Evolutionary conservation across 2,329 filamentous ascomycete genomes (phyloP).

Genomic region (Colletotrichum euphorbiae): DNA sequence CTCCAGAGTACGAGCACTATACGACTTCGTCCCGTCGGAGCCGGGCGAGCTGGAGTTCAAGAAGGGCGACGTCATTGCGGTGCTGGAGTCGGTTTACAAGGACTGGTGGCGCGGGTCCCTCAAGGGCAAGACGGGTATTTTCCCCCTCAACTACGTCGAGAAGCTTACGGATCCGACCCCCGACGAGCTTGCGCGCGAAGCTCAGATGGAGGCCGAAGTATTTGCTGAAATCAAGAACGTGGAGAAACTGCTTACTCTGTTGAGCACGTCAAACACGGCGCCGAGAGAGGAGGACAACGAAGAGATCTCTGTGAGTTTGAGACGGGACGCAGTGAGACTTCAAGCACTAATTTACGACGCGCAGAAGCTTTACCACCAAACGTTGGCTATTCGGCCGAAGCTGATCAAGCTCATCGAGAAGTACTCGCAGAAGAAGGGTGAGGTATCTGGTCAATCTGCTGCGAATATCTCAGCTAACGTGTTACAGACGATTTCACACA

Average conservation of each 20-base stretch:
- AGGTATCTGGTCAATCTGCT: slow-evolving; percentile 6
- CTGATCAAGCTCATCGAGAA: slow-evolving; percentile 98
- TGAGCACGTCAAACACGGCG: slow-evolving; percentile 87
- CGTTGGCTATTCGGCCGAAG: slow-evolving; percentile 93
- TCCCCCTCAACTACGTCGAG: slow-evolving; percentile 98
- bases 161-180: slow-evolving; percentile 94
- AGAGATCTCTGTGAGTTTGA: slow-evolving; percentile 82
- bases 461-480: not conserved
- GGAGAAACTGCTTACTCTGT: slow-evolving; percentile 81
- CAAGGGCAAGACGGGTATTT: slow-evolving; percentile 95
- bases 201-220: slow-evolving; percentile 87
- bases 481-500: slow-evolving; percentile 93
- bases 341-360: not conserved
- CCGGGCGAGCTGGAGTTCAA: slow-evolving; percentile 95
- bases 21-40: slow-evolving; percentile 94
- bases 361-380: slow-evolving; percentile 88
- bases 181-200: slow-evolving; percentile 94
- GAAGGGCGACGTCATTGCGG: slow-evolving; percentile 96
- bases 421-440: slow-evolving; percentile 99
- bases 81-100: slow-evolving; percentile 97
- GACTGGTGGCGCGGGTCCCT: slow-evolving; percentile 99
- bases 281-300: slow-evolving; percentile 92
- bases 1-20: slow-evolving; percentile 91
- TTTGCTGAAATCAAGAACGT: slow-evolving; percentile 74
- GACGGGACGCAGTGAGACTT: not conserved